These are phyloP conservation scores for Alternaria angustiovoidea DNA, from an alignment of 2,329 filamentous ascomycete genomes.

Conservation along the genomic window DNA sequence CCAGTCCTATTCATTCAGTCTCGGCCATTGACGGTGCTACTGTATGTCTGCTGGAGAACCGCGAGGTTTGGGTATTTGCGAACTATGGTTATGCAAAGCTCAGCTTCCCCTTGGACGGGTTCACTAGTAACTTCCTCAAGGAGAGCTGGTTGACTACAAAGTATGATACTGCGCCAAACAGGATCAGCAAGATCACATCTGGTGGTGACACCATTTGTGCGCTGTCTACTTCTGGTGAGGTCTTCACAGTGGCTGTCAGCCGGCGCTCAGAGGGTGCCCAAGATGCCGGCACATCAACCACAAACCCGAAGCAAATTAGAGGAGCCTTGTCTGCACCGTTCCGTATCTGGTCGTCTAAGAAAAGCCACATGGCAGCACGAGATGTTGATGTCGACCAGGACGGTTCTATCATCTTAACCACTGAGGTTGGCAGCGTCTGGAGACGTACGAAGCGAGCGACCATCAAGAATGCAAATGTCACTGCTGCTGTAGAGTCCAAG, in stretches of 20 bases:
- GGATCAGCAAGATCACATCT: slow-evolving; percentile 78
- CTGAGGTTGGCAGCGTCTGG: slow-evolving; percentile 92
- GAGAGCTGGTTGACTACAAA: slow-evolving; percentile 71
- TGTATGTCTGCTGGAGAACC: slow-evolving; percentile 81
- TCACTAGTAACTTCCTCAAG: slow-evolving; percentile 73
- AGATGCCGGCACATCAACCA: slow-evolving; percentile 74
- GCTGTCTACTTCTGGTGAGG: slow-evolving; percentile 81
- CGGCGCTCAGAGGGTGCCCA: slow-evolving; percentile 69
- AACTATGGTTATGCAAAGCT: slow-evolving; percentile 96
- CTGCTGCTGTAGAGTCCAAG: slow-evolving; percentile 63
- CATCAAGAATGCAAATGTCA: slow-evolving; percentile 70
- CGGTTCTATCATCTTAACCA: slow-evolving; percentile 93
- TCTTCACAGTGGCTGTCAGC: slow-evolving; percentile 84
- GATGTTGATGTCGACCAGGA: slow-evolving; percentile 92
- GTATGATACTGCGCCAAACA: slow-evolving; percentile 70
- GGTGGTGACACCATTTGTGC: slow-evolving; percentile 93
- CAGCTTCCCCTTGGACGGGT: slow-evolving; percentile 79
- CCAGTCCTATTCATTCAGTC: slow-evolving; percentile 75
- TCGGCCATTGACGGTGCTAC: slow-evolving; percentile 92
- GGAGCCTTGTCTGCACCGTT: slow-evolving; percentile 80
- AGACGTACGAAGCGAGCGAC: slow-evolving; percentile 83
- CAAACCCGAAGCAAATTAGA: slow-evolving; percentile 89
- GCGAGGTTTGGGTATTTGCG: slow-evolving; percentile 91
- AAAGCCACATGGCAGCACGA: slow-evolving; percentile 80
- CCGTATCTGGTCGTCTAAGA: slow-evolving; percentile 88